phyloP scores from a whole-genome alignment of 768 basidiomycete genomes.

The Dendrothele bispora region DNA sequence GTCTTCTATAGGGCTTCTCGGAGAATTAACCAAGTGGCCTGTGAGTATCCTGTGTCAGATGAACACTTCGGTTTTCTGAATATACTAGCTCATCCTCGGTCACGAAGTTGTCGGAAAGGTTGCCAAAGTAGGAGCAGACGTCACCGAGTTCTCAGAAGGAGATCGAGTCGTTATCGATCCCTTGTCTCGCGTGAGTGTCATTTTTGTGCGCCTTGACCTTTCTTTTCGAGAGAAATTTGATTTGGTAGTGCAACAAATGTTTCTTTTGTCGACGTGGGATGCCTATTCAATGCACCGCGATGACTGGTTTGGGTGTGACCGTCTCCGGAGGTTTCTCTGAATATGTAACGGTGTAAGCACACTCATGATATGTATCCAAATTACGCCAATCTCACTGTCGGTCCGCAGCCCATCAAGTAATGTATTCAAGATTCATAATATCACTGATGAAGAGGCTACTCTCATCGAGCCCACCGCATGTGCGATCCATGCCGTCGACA shows the following conservation, averaged over 20 bases:
- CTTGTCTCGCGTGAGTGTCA: slow-evolving; percentile 54
- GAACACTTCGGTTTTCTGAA: not conserved
- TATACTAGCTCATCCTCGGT: slow-evolving; percentile 61
- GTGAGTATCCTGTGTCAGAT: slow-evolving; percentile 16
- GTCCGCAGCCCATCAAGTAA: slow-evolving; percentile 61
- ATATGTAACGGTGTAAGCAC: slow-evolving; percentile 77
- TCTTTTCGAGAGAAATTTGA: slow-evolving; percentile 3
- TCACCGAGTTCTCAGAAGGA: slow-evolving; percentile 70
- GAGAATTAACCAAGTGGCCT: slow-evolving; percentile 65
- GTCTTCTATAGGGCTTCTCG: no score
- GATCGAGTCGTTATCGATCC: slow-evolving; percentile 87
- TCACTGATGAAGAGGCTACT: slow-evolving; percentile 84
- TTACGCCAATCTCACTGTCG: no score
- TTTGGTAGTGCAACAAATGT: slow-evolving; percentile 70
- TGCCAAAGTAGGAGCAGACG: slow-evolving; percentile 75
- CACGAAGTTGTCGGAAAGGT: slow-evolving; percentile 75
- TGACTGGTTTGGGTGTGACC: slow-evolving; percentile 76
- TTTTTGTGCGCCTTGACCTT: not conserved
- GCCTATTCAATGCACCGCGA: slow-evolving; percentile 80
- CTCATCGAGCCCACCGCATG: slow-evolving; percentile 89
- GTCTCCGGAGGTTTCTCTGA: slow-evolving; percentile 86
- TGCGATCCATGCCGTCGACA: slow-evolving; percentile 89
- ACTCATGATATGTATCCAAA: no score
- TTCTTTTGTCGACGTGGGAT: slow-evolving; percentile 86
- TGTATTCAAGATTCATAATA: slow-evolving; percentile 84